Conservation (phyloP, 2,329 filamentous ascomycete genomes). For the Camptophora hylomeconis region DNA sequence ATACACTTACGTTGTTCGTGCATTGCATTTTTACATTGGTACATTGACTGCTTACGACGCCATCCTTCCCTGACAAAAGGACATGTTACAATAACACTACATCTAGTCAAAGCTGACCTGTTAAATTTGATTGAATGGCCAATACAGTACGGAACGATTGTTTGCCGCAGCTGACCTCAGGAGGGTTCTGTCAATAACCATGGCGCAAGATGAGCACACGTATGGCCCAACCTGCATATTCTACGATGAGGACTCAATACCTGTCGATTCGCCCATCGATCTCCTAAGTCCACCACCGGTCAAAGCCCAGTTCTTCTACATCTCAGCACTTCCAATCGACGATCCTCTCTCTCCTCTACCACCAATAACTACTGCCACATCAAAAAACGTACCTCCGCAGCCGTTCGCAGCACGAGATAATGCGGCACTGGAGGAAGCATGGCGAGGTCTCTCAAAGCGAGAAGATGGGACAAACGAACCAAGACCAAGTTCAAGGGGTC, state of each 20-base stretch:
- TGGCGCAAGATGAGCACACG: conserved; percentile 40
- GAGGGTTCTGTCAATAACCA: conserved; percentile 17
- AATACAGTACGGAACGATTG: not conserved
- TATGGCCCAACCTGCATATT: conserved; percentile 46
- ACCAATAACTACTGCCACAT: conserved; percentile 36
- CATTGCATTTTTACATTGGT: no score
- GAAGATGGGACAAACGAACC: conserved; percentile 6
- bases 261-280: conserved; percentile 16
- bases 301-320: conserved; percentile 71
- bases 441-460: conserved; percentile 43
- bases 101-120: no score
- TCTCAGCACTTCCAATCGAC: conserved; percentile 69
- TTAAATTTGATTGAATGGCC: no score
- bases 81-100: no score
- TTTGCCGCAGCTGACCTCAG: conserved; percentile 5
- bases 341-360: conserved; percentile 65
- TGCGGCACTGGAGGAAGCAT: conserved; percentile 63
- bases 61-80: no score
- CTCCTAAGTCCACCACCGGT: conserved; percentile 41
- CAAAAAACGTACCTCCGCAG: conserved; percentile 48
- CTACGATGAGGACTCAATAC: conserved; percentile 22
- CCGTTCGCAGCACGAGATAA: conserved; percentile 74
- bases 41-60: no score
- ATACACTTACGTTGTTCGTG: no score
- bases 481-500: conserved; percentile 6